phyloP scores from a whole-genome alignment of 2,329 filamentous ascomycete genomes.

The Arthrobotrys entomopaga region DNA sequence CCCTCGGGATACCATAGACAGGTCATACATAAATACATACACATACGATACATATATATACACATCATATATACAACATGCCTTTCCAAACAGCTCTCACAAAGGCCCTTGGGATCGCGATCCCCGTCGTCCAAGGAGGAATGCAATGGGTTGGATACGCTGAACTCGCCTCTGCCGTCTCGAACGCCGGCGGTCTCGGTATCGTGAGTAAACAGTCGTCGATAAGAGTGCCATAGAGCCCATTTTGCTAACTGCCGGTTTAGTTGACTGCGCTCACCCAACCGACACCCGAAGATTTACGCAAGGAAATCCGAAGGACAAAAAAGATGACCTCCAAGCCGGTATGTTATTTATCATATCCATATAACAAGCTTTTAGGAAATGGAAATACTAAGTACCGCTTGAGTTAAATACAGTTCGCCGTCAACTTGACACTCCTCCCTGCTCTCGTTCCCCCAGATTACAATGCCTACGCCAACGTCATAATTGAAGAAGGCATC shows the following conservation, averaged over 20 bases:
- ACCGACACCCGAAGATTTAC: slow-evolving; percentile 88
- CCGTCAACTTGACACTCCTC: slow-evolving; percentile 92
- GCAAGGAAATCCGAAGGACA: slow-evolving; percentile 90
- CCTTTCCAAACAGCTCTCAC: slow-evolving; percentile 54
- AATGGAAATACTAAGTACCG: neutral
- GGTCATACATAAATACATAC: slow-evolving; percentile 3
- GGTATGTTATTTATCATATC: slow-evolving; percentile 16
- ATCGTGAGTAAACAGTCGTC: slow-evolving; percentile 64
- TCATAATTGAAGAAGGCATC: slow-evolving; percentile 92
- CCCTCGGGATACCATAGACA: neutral
- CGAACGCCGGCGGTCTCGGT: slow-evolving; percentile 83
- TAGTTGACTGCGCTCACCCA: slow-evolving; percentile 85
- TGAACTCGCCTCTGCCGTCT: slow-evolving; percentile 78
- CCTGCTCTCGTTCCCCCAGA: slow-evolving; percentile 89
- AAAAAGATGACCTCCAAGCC: slow-evolving; percentile 79
- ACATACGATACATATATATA: neutral
- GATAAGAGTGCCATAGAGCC: neutral
- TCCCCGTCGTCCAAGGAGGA: slow-evolving; percentile 84
- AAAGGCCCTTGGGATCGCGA: slow-evolving; percentile 62
- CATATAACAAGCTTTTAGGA: neutral
- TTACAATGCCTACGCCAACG: slow-evolving; percentile 90
- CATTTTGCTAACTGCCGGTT: neutral
- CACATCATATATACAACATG: slow-evolving; percentile 22
- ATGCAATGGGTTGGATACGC: slow-evolving; percentile 90
- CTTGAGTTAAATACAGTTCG: slow-evolving; percentile 68